Base-by-base conservation (phyloP, 2,329 filamentous ascomycete species). In the Sporothrix schenckii region DNA sequence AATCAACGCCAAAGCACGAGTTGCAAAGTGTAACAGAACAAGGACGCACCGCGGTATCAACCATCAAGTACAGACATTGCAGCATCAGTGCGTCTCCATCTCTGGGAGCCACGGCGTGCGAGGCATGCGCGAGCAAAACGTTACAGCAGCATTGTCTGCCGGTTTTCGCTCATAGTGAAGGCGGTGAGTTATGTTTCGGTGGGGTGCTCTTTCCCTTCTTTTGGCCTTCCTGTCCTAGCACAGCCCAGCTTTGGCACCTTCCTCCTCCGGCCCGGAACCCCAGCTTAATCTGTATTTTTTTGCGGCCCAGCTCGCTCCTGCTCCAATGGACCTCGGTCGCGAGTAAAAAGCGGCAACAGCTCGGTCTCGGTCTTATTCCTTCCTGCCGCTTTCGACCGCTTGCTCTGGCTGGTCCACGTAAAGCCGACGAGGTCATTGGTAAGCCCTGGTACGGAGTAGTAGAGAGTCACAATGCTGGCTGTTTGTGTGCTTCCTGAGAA, bases 281-380 rank as follows among this genome's bases (percentile, higher is more conserved):
- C 56, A 61, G 56, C 56, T 61, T 61, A 39, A 11, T 54, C n/a
- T 24, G 6, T 53, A 24, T 1, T 53, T 27, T 53, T 53, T 53
- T 53, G 50, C 24, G 30, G 54, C 54, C 54, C 54, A 58, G 54
- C 54, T 39, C 54, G 54, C 54, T 58, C 54, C 27, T 56, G 53
- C 53, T 58, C 27, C 39, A 7, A 66, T 66, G 52, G 61, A 66
- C 61, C 61, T 66, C 61, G 61, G 61, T 6, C 61, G 24, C 49
- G 61, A 24, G 27, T 19, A 52, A 66, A 66, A 24, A 27, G 14
- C 47, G 47, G 61, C 47, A 52, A 66, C 24, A 30, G 19, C 61
- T 66, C 61, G 61, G 44, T 24, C 21, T 66, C 61, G 61, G 61
- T 52, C 61, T 52, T 66, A 50, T 34, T 52, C 34, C 34, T 30